A percentile compares a stretch with the other conserved stretches of the same genome.
Evolutionary conservation across 768 basidiomycete genomes (phyloP).

Genomic region (Amanita phalloides): DNA sequence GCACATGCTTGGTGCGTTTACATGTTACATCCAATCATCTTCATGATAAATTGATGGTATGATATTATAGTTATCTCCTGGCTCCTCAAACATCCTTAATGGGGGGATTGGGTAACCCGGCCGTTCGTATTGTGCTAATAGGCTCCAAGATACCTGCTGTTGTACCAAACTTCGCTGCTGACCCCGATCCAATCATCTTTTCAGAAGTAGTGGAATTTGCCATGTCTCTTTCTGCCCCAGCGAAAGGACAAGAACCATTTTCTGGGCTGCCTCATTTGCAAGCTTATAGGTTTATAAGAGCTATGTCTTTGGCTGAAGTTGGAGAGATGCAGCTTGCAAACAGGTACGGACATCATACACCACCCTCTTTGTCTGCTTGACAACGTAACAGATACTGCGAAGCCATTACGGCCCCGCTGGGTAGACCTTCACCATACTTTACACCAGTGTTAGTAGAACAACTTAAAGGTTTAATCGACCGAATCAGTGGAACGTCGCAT

Average conservation of each 20-base stretch:
- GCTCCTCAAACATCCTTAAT: conserved; percentile 73
- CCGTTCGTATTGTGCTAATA: conserved; percentile 60
- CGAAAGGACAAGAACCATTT: conserved; percentile 84
- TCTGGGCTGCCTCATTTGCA: conserved; percentile 78
- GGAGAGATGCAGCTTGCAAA: conserved; percentile 72
- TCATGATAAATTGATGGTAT: conserved; percentile 6
- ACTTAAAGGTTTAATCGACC: conserved; percentile 68
- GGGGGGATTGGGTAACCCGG: conserved; percentile 56
- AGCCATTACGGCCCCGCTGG: conserved; percentile 64
- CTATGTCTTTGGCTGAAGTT: conserved; percentile 65
- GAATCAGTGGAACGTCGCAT: conserved; percentile 61
- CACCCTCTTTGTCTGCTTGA: background rate
- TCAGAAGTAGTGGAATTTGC: conserved; percentile 93
- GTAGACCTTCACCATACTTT: conserved; percentile 54
- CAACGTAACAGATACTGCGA: conserved; percentile 73
- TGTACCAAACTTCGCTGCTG: conserved; percentile 42
- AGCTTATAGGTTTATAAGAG: conserved; percentile 77
- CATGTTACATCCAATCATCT: background rate
- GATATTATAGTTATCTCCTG: conserved; percentile 62
- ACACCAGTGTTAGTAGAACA: conserved; percentile 60
- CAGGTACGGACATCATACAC: conserved; percentile 35
- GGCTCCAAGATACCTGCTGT: conserved; percentile 54
- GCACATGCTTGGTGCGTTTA: conserved; percentile 81
- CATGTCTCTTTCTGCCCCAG: conserved; percentile 53
- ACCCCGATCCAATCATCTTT: conserved; percentile 70